Evolutionary conservation across 257 asterid species (phyloP).

Genomic region (Ballota nigra): DNA sequence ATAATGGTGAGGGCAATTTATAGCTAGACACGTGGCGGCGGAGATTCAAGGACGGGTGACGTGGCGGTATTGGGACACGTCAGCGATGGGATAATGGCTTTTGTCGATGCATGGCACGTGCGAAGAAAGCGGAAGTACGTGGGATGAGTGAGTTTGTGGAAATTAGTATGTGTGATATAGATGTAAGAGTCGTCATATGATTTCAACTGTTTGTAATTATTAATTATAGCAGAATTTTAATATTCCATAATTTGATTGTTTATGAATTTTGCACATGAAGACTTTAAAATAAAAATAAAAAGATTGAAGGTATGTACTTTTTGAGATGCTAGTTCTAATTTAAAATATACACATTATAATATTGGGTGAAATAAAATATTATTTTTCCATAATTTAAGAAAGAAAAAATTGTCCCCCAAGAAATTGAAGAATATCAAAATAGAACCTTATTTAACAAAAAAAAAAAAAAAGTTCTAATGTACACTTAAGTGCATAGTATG

Average conservation of each 20-base stretch:
- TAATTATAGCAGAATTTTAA: neutral
- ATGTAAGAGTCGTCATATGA: neutral
- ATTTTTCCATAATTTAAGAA: no score
- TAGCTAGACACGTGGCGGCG: constrained; percentile 62
- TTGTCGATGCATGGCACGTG: constrained; percentile 57
- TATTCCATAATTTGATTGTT: neutral
- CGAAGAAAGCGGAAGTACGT: constrained; percentile 40
- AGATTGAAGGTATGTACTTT: neutral
- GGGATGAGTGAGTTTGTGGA: constrained; percentile 32
- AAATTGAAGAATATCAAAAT: no score
- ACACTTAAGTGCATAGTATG: no score
- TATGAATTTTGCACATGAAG: neutral
- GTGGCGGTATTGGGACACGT: constrained; percentile 62
- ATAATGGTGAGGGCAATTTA: constrained; percentile 55
- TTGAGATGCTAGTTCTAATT: neutral
- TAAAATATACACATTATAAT: neutral
- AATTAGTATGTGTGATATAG: constrained; percentile 16
- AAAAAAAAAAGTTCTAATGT: no score
- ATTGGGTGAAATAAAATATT: neutral
- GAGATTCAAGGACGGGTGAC: constrained; percentile 31
- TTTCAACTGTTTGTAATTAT: constrained; percentile 9
- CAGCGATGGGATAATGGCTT: constrained; percentile 31
- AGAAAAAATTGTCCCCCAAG: no score
- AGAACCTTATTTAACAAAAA: no score
- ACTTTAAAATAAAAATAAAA: neutral